These are phyloP conservation scores for Echinochloa phyllopogon DNA, from an alignment of 176 grass and related monocot genomes.

Conservation along the genomic window DNA sequence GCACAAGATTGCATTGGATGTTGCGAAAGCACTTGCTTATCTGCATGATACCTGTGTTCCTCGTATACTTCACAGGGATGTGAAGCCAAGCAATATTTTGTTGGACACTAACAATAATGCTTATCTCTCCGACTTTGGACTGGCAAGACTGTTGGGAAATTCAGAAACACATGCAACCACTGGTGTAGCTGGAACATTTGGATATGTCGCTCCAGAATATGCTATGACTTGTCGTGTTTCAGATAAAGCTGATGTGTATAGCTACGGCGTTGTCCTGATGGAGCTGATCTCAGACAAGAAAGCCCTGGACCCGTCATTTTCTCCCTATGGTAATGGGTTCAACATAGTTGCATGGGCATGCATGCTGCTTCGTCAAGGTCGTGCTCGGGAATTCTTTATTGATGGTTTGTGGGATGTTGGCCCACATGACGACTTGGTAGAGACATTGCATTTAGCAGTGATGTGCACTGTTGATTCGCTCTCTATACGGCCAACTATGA, in stretches of 20 bases:
- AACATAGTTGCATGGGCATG: conserved; percentile 98
- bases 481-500: conserved; percentile 86
- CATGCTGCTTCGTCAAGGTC: conserved; percentile 88
- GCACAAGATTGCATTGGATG: conserved; percentile 91
- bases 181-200: conserved; percentile 96
- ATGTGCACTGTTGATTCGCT: conserved; percentile 92
- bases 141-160: conserved; percentile 93
- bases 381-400: conserved; percentile 82
- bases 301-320: conserved; percentile 91
- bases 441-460: conserved; percentile 86
- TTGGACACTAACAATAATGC: conserved; percentile 83
- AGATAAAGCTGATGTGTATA: conserved; percentile 96
- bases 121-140: conserved; percentile 91
- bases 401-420: conserved; percentile 86
- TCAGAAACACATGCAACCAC: conserved; percentile 98
- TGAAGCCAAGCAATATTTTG: conserved; percentile 96
- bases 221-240: conserved; percentile 98
- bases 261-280: conserved; percentile 97
- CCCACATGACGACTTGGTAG: conserved; percentile 87
- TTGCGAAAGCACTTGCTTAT: conserved; percentile 90
- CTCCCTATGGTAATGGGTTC: conserved; percentile 96
- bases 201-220: conserved; percentile 97
- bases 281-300: conserved; percentile 98
- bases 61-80: conserved; percentile 90
- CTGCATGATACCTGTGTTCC: conserved; percentile 86